Conservation (phyloP, 2,329 filamentous ascomycete species). For the Fusarium burgessii region DNA sequence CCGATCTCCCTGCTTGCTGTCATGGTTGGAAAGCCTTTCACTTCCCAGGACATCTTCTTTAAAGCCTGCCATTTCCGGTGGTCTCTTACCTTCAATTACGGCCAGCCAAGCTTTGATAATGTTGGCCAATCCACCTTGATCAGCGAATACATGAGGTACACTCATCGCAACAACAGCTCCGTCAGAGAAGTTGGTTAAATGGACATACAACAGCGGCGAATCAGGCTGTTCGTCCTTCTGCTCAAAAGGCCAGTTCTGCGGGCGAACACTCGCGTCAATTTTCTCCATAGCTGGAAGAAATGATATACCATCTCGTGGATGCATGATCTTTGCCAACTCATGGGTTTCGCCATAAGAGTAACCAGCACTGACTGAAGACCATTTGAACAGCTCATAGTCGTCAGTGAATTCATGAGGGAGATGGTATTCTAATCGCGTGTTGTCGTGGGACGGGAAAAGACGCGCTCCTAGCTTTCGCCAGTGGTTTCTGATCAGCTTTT, state of each 20-base stretch:
- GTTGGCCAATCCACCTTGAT: conserved; percentile 11
- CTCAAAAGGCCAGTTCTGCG: conserved; percentile 11
- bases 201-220: conserved; percentile 10
- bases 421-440: conserved; percentile 4
- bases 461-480: conserved; percentile 11
- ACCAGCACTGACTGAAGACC: neutral
- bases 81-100: neutral
- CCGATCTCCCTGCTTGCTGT: fast-evolving
- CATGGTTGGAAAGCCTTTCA: neutral
- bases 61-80: neutral
- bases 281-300: conserved; percentile 8
- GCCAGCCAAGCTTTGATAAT: conserved; percentile 17
- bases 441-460: neutral
- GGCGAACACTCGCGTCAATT: neutral
- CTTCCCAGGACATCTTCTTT: neutral
- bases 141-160: conserved; percentile 8
- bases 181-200: conserved; percentile 3
- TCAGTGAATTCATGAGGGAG: conserved; percentile 2
- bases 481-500: conserved; percentile 4
- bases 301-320: neutral
- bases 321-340: neutral
- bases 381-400: conserved; percentile 10
- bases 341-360: neutral
- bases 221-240: conserved; percentile 11
- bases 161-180: neutral